phyloP scores from a whole-genome alignment of 306 rosid species.

The Glycine soja region DNA sequence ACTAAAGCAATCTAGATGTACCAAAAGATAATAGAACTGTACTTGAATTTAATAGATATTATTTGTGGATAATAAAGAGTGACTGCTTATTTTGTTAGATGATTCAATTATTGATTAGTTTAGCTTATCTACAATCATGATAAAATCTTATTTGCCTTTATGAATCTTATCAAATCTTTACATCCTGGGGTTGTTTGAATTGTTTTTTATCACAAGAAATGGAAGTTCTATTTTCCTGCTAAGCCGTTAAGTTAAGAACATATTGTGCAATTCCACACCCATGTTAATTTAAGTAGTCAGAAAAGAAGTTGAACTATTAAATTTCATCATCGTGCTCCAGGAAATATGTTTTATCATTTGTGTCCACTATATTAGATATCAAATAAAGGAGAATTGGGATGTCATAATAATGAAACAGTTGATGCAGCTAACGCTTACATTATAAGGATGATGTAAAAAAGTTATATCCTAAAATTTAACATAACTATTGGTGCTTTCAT shows the following conservation, averaged over 20 bases:
- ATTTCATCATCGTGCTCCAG: not conserved
- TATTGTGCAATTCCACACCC: not conserved
- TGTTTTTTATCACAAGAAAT: not conserved
- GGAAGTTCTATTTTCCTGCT: conserved; percentile 11
- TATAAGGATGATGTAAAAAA: conserved; percentile 15
- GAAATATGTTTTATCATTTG: conserved; percentile 32
- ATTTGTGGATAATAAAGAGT: conserved; percentile 2
- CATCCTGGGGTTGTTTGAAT: conserved; percentile 3
- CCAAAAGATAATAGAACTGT: not conserved
- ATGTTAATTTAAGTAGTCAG: conserved; percentile 1
- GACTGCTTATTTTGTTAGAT: conserved; percentile 23
- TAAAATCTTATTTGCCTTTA: not conserved
- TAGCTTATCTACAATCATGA: conserved; percentile 10
- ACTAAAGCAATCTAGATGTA: conserved; percentile 11
- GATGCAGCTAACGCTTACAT: not conserved
- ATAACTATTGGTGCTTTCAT: conserved; percentile 14
- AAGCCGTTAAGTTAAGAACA: not conserved
- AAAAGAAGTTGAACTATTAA: conserved; percentile 14
- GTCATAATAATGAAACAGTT: conserved; percentile 12
- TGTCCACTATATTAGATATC: conserved; percentile 2
- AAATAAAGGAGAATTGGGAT: not conserved
- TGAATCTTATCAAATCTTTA: conserved; percentile 17
- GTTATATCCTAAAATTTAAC: conserved; percentile 16
- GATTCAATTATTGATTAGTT: conserved; percentile 11
- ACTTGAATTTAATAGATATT: conserved; percentile 31